Evolutionary conservation across 371 early-diverging fungal genomes (phyloP).

Genomic region (Rhizopus sp.): DNA sequence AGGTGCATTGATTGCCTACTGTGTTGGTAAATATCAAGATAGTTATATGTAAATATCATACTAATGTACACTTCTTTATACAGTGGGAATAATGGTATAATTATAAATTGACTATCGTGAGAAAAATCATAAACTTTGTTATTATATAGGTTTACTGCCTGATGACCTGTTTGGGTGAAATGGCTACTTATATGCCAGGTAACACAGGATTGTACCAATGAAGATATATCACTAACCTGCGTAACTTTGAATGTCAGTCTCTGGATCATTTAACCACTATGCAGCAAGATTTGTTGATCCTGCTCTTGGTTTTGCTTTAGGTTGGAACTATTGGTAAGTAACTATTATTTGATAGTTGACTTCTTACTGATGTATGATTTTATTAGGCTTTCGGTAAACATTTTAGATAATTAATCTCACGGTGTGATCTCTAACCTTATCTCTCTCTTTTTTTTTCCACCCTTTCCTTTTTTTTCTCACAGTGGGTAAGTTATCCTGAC

Average conservation of each 20-base stretch:
- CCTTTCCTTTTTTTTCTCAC: not conserved
- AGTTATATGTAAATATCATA: not conserved
- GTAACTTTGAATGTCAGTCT: constrained; percentile 33
- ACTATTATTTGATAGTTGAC: constrained; percentile 15
- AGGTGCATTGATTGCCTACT: constrained; percentile 52
- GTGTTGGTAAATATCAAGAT: constrained; percentile 47
- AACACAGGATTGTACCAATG: constrained; percentile 7
- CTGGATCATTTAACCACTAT: constrained; percentile 85
- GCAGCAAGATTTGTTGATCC: constrained; percentile 85
- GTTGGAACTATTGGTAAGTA: constrained; percentile 80
- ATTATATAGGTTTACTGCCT: constrained; percentile 71
- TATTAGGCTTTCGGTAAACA: constrained; percentile 34
- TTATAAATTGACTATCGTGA: not conserved
- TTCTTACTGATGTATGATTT: constrained; percentile 14
- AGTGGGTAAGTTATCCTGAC: constrained; percentile 32
- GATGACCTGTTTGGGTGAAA: constrained; percentile 82
- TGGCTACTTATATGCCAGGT: constrained; percentile 72
- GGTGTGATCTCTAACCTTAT: constrained; percentile 5
- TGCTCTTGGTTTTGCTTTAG: constrained; percentile 79
- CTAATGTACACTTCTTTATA: constrained; percentile 5
- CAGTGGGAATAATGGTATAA: constrained; percentile 46
- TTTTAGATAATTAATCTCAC: not conserved
- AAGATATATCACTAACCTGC: not conserved
- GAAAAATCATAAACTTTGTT: not conserved
- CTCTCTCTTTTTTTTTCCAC: constrained; percentile 4